Base-by-base conservation (phyloP, 1,139 yeast species). In the Pichia sp. region DNA sequence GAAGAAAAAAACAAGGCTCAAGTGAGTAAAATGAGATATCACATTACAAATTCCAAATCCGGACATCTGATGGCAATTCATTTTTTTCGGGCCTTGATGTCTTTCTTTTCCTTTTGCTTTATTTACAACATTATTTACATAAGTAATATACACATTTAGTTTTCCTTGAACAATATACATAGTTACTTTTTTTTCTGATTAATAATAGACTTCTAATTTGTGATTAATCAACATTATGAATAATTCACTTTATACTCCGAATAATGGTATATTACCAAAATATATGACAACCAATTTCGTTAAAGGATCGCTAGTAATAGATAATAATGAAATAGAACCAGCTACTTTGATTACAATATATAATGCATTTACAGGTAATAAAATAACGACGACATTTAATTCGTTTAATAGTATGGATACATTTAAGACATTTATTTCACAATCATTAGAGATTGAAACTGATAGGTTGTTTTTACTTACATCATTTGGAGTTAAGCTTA, bases 401-500 rank as follows among this genome's bases (percentile, higher is more conserved):
- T 66, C 64, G 38, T 74, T 74, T 58, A 65, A 65, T 49, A 65
- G 68, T 5, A 57, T 80, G 47, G 72, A 71, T 27, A 74, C 77
- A 33, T 70, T 83, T 52, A 79, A 76, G 59, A 69, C 65, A 30
- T 79, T 75, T 66, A 69, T 75, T 58, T 50, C 74, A 51, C 63
- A 68, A 10, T 67, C 70, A 42, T 72, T 80, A 59, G 68, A 66
- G 42, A 73, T 76, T 6, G 71, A 73, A 0, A 52, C 60, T 1
- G 77, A 74, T 29, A 77, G 81, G 58, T 64, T 83, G 44, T 80
- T 84, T 58, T 67, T 85, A n/a, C 67, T 85, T 45, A 76, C 87
- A 0, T 80, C 87, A 3, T 83, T 77, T 67, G 93, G 90, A 0
- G 74, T 78, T 46, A 81, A 78, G 60, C 70, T 84, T 58, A 81